Percentiles rank a stretch among this genome's conserved stretches.
These are phyloP conservation scores for Athelia psychrophila DNA, from an alignment of 1,284 basidiomycete species.

Conservation along the genomic window DNA sequence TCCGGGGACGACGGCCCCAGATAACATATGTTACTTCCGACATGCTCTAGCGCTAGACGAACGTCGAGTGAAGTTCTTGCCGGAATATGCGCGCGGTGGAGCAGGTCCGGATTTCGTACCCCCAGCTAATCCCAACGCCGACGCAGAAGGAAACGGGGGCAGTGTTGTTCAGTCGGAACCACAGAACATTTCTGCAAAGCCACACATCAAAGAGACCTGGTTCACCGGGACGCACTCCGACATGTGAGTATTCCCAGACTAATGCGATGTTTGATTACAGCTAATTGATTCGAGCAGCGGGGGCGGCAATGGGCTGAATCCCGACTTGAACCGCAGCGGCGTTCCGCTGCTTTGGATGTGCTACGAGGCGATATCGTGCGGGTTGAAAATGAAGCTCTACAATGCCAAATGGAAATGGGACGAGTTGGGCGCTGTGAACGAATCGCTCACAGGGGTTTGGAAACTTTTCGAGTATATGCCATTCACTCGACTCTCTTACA, in stretches of 20 bases:
- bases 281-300: not conserved
- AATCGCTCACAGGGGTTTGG: not conserved
- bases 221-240: slow-evolving; percentile 2
- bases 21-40: slow-evolving; percentile 22
- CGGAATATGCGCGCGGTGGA: slow-evolving; percentile 22
- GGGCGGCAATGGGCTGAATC: slow-evolving; percentile 2
- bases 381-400: not conserved
- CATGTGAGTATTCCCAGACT: not conserved
- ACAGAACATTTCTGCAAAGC: not conserved
- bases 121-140: not conserved
- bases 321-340: not conserved
- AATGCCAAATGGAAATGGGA: slow-evolving; percentile 3
- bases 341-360: slow-evolving; percentile 5
- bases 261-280: not conserved
- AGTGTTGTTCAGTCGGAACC: not conserved
- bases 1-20: slow-evolving; percentile 15
- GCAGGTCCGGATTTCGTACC: not conserved
- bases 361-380: slow-evolving; percentile 2
- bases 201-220: slow-evolving; percentile 3
- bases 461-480: not conserved
- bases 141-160: not conserved
- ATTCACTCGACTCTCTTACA: not conserved
- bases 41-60: slow-evolving; percentile 33
- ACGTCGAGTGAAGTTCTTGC: slow-evolving; percentile 33
- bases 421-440: not conserved